Evolutionary conservation across 345 rosid genomes (phyloP).

Genomic region (Eucalyptus brandiana): DNA sequence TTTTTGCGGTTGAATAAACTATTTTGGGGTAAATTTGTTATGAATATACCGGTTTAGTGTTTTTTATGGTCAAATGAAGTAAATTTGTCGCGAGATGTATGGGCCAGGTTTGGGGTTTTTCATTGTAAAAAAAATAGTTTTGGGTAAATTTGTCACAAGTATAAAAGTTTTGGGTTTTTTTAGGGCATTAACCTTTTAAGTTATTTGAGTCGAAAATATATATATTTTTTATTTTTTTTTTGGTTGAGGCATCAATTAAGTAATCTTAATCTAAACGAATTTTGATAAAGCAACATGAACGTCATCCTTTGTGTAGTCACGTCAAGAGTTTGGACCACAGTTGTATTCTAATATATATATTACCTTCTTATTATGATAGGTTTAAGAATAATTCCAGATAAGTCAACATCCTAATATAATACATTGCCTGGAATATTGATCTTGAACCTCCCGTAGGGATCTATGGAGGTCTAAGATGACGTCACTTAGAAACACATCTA

Average conservation of each 20-base stretch:
- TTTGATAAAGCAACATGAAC: neutral
- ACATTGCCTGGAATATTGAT: neutral
- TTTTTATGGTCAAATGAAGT: too few relatives aligned
- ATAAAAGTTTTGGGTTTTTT: too few relatives aligned
- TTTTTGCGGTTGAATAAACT: too few relatives aligned
- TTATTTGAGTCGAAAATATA: too few relatives aligned
- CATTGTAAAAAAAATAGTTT: too few relatives aligned
- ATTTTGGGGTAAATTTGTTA: too few relatives aligned
- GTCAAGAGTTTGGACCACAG: neutral
- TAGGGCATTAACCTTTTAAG: too few relatives aligned
- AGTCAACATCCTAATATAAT: neutral
- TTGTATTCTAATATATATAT: neutral
- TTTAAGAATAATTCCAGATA: neutral
- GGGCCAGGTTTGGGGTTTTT: too few relatives aligned
- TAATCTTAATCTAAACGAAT: neutral
- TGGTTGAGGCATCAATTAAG: neutral
- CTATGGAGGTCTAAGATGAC: neutral
- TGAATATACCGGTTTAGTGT: too few relatives aligned
- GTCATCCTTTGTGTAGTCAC: neutral
- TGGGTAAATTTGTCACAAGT: too few relatives aligned
- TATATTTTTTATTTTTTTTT: too few relatives aligned
- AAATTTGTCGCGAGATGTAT: too few relatives aligned
- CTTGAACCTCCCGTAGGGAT: neutral
- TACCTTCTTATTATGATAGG: neutral
- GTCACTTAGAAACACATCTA: neutral